Conservation (phyloP, 345 rosid genomes). For the Syzygium jambos region DNA sequence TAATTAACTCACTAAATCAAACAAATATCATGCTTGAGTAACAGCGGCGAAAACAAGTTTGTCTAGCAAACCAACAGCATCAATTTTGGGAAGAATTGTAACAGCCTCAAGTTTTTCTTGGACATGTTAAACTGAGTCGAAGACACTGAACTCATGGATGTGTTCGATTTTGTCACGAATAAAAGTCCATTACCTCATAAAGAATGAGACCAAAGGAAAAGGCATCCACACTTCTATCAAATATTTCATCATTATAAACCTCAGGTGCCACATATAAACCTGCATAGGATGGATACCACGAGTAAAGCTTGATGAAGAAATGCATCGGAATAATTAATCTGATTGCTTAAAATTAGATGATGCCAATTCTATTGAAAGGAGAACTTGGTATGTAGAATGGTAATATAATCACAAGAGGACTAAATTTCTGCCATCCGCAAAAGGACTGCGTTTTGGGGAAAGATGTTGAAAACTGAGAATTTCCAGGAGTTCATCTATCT, state of each 20-base stretch:
- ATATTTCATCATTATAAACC: slow-evolving; percentile 43
- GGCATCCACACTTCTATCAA: slow-evolving; percentile 76
- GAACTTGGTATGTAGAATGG: not conserved
- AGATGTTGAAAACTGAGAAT: not conserved
- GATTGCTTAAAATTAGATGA: not conserved
- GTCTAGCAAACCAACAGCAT: not conserved
- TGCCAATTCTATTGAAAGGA: not conserved
- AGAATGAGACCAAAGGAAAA: slow-evolving; percentile 77
- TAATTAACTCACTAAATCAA: not conserved
- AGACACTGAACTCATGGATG: not conserved
- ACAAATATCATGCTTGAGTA: not conserved
- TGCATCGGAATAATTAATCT: not conserved
- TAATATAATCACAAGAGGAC: not conserved
- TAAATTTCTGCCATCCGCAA: not conserved
- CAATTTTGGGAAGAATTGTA: not conserved
- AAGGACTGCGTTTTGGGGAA: not conserved
- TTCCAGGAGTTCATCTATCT: not conserved
- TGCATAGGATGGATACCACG: slow-evolving; percentile 7
- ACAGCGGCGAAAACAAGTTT: not conserved
- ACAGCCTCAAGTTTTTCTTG: not conserved
- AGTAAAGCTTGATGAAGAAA: not conserved
- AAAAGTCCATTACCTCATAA: slow-evolving; percentile 63
- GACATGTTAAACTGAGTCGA: not conserved
- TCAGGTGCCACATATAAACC: slow-evolving; percentile 83
- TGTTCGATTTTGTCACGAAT: not conserved